Evolutionary conservation across 1,284 basidiomycete genomes (phyloP).

Genomic region (Cutaneotrichosporon dermatis): DNA sequence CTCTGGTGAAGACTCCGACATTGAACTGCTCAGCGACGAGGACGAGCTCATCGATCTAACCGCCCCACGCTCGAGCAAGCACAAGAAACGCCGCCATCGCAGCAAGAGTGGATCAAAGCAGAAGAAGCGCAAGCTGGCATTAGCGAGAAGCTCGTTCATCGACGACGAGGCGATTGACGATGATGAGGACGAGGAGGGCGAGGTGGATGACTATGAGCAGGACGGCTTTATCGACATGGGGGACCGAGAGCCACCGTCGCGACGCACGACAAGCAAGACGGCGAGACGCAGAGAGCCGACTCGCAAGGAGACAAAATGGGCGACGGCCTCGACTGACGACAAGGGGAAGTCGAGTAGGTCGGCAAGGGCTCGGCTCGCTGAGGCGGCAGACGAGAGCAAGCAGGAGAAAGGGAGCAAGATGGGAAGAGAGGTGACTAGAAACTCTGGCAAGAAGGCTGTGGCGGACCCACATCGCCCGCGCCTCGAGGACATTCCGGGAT

Average conservation of each 20-base stretch:
- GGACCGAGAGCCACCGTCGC: not conserved
- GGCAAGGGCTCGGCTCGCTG: too few relatives aligned
- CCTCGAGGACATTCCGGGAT: too few relatives aligned
- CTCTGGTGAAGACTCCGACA: not conserved
- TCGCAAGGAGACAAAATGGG: not conserved
- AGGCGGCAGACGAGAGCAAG: too few relatives aligned
- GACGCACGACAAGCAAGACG: not conserved
- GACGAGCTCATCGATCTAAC: constrained; percentile 15
- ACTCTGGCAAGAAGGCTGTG: too few relatives aligned
- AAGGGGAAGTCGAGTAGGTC: too few relatives aligned
- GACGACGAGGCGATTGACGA: constrained; percentile 8
- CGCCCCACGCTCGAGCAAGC: not conserved
- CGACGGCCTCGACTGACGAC: not conserved
- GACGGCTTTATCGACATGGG: not conserved
- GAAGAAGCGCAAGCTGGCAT: not conserved
- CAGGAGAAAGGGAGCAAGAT: too few relatives aligned
- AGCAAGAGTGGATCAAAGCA: not conserved
- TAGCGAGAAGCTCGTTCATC: not conserved
- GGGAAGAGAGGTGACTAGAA: too few relatives aligned
- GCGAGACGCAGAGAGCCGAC: not conserved
- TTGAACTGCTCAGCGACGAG: not conserved
- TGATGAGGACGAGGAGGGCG: constrained; percentile 1
- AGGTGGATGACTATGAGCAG: not conserved
- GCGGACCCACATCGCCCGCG: too few relatives aligned
- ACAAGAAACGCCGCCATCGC: not conserved